Base-by-base conservation (phyloP, 2,329 filamentous ascomycete genomes). In the Claviceps sp. region DNA sequence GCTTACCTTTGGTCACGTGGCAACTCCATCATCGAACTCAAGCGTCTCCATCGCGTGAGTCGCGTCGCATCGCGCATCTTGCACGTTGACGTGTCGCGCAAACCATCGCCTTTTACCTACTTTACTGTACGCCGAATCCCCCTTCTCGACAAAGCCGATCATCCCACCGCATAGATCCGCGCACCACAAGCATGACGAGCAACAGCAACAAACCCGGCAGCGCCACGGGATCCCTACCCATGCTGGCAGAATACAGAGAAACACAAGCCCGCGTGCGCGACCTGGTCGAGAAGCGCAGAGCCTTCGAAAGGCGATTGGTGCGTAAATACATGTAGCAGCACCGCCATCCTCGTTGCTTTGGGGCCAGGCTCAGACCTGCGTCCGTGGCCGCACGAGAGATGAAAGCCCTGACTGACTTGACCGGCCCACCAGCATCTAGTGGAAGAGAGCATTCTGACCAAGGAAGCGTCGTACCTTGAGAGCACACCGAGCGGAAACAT, bases 401-500 rank as follows among this genome's bases (percentile, higher is more conserved):
- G 9, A 34, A 34, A 34, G 9, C 9, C 9, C 30, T 34, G 11
- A 9, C 30, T 34, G 30, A 34, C 30, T 34, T 34, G 30, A 34
- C 30, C 30, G 30, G 30, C 30, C 30, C 30, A 34, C 8, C 49
- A 71, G 69, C 63, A 60, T 6, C 63, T 67, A 45, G 59, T 72
- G 54, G 93, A 98, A 72, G 87, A 95, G 48, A 78, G 79, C 57
- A 97, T 98, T 61, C 82, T 79, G 64, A 82, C 85, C 57, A 85
- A 88, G 62, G 93, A 98, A 67, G 81, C 84, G 53, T 78, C 84
- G 18, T 98, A 98, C 67, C 81, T 98, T 49, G 91, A 97, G 67
- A 89, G 89, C 62, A 94, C 89, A 4, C 84, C 83, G 14, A 81
- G 76, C 60, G 93, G 93, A 45, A 98, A 98, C 71, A 97, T 98